Conservation (phyloP, 2,329 filamentous ascomycete species). For the Fusarium agapanthi region DNA sequence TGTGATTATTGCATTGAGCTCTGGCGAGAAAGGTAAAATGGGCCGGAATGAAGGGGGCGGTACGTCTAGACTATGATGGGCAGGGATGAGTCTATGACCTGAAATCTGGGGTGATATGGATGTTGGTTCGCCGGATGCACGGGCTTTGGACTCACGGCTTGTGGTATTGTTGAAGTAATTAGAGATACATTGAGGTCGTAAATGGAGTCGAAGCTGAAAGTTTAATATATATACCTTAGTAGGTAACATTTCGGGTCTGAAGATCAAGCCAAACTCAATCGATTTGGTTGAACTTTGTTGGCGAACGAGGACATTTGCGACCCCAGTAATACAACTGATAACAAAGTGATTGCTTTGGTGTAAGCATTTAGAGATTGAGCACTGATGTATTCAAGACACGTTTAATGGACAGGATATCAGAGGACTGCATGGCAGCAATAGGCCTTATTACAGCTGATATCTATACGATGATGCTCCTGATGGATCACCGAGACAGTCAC, state of each 20-base stretch:
- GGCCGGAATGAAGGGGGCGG: conserved; percentile 23
- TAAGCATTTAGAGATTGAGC: not conserved
- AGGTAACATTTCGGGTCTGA: conserved; percentile 3
- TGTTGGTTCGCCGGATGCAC: not conserved
- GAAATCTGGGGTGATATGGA: conserved; percentile 15
- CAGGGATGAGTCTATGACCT: conserved; percentile 16
- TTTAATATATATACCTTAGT: not conserved
- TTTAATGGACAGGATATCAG: not conserved
- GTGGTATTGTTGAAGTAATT: not conserved
- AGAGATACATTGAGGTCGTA: not conserved
- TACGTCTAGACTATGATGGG: not conserved
- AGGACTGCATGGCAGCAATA: not conserved
- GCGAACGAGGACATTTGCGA: not conserved
- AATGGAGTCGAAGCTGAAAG: not conserved
- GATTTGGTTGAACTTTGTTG: conserved; percentile 17
- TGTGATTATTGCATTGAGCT: not conserved
- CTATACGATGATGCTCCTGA: not conserved
- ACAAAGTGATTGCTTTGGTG: not conserved
- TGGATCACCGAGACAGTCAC: conserved; percentile 12
- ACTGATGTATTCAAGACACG: not conserved
- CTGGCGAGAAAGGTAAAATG: conserved; percentile 12
- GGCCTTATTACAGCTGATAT: not conserved
- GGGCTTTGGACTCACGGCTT: not conserved
- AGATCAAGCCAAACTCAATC: conserved; percentile 25
- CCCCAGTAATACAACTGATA: not conserved